A percentile compares a stretch with the other conserved stretches of the same genome.
Conservation (phyloP, 176 grass and related monocot genomes). For the Zea luxurians region DNA sequence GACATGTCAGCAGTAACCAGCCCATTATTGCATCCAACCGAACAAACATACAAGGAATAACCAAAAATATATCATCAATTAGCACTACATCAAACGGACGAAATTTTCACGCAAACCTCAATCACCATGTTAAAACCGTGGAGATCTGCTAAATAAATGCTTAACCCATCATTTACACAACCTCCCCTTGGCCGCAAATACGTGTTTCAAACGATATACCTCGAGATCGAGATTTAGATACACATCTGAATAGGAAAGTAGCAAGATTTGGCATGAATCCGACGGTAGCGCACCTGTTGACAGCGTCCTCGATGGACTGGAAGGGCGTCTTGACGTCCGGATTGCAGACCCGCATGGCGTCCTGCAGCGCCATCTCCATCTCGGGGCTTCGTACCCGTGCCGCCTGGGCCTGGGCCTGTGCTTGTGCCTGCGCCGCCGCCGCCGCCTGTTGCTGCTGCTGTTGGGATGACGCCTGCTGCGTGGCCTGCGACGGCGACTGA, state of each 20-base stretch:
- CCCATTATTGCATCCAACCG: neutral
- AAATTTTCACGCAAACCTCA: neutral
- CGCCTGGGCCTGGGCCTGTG: constrained; percentile 25
- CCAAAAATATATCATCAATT: constrained; percentile 1
- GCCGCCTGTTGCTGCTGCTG: constrained; percentile 47
- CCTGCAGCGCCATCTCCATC: constrained; percentile 95
- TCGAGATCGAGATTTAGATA: neutral
- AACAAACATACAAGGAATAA: neutral
- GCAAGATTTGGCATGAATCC: constrained; percentile 6
- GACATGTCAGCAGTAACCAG: neutral
- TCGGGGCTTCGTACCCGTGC: constrained; percentile 63
- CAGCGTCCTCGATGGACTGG: constrained; percentile 84
- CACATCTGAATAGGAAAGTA: neutral
- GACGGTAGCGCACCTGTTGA: constrained; percentile 59
- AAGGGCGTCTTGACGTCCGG: constrained; percentile 85
- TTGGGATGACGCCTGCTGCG: constrained; percentile 36
- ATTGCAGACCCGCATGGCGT: constrained; percentile 86
- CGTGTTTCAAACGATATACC: neutral
- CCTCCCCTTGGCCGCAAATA: neutral
- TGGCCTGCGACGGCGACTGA: constrained; percentile 29
- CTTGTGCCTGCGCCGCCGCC: constrained; percentile 3
- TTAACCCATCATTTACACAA: neutral
- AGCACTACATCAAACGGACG: neutral
- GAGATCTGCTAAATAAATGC: neutral
- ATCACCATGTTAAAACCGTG: neutral